phyloP scores from a whole-genome alignment of 2,329 filamentous ascomycete genomes.

The Monosporascus sp. region DNA sequence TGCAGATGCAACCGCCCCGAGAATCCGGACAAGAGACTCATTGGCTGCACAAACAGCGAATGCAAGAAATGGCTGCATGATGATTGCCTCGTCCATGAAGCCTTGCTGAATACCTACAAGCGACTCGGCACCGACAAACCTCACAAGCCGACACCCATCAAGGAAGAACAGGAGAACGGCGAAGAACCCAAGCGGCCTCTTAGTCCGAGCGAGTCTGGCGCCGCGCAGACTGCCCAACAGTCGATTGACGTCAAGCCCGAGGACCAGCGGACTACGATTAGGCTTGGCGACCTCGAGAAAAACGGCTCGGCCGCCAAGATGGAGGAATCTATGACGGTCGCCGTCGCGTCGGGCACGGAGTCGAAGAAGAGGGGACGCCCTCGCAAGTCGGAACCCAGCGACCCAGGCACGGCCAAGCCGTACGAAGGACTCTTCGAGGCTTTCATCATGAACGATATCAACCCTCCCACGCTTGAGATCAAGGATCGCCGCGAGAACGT shows the following conservation, averaged over 20 bases:
- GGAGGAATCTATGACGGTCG: conserved; percentile 31
- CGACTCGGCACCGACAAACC: conserved; percentile 46
- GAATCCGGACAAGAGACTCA: conserved; percentile 55
- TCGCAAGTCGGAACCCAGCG: conserved; percentile 32
- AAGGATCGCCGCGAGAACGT: conserved; percentile 44
- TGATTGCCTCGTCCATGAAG: conserved; percentile 54
- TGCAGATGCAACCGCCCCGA: conserved; percentile 57
- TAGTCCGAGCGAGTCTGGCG: conserved; percentile 46
- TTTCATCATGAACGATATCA: conserved; percentile 39
- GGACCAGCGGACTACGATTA: conserved; percentile 26
- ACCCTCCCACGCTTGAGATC: conserved; percentile 45
- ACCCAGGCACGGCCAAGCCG: conserved; percentile 33
- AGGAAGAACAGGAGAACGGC: conserved; percentile 34
- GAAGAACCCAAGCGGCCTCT: conserved; percentile 38
- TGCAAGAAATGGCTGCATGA: conserved; percentile 61
- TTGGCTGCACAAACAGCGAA: conserved; percentile 48
- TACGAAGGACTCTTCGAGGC: conserved; percentile 50
- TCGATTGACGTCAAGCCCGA: conserved; percentile 49
- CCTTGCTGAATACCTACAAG: conserved; percentile 44
- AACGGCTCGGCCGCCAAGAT: conserved; percentile 17
- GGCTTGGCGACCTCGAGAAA: conserved; percentile 26
- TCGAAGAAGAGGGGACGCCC: conserved; percentile 28
- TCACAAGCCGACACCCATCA: conserved; percentile 33
- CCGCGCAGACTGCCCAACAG: conserved; percentile 41
- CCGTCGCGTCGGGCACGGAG: conserved; percentile 20